A percentile compares a stretch with the other conserved stretches of the same genome.
Evolutionary conservation across 139 green algal genomes (phyloP).

Genomic region (Zygnema cylindricum): DNA sequence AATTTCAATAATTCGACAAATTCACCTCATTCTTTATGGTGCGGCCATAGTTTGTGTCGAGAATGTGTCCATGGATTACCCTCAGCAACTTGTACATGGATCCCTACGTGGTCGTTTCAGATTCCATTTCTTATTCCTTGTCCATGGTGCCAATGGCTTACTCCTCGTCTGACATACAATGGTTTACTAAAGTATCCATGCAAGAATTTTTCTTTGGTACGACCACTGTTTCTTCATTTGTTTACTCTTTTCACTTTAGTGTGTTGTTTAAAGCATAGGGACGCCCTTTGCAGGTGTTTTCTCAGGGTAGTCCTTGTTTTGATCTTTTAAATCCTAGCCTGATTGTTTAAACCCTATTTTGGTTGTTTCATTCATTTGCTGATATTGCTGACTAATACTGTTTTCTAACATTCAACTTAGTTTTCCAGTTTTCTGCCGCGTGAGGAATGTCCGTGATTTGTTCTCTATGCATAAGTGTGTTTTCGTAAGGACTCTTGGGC

Average conservation of each 20-base stretch:
- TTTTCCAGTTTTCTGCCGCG: no score
- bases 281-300: not conserved
- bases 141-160: conserved; percentile 35
- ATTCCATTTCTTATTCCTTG: conserved; percentile 19
- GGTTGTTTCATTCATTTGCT: not conserved
- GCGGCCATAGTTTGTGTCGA: conserved; percentile 28
- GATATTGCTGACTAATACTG: not conserved
- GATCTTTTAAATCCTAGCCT: not conserved
- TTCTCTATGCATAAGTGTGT: no score
- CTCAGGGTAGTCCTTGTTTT: not conserved
- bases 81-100: not conserved
- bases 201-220: conserved; percentile 39
- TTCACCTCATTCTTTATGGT: conserved; percentile 28
- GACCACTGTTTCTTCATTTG: not conserved
- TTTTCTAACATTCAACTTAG: no score
- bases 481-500: no score
- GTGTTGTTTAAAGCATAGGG: not conserved
- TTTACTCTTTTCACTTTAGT: not conserved
- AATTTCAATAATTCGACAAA: not conserved
- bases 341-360: not conserved
- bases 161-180: not conserved
- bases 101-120: conserved; percentile 4
- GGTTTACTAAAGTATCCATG: conserved; percentile 4
- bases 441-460: no score
- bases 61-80: conserved; percentile 24